phyloP scores from a whole-genome alignment of 257 asterid genomes.

The Knoxia roxburghii region DNA sequence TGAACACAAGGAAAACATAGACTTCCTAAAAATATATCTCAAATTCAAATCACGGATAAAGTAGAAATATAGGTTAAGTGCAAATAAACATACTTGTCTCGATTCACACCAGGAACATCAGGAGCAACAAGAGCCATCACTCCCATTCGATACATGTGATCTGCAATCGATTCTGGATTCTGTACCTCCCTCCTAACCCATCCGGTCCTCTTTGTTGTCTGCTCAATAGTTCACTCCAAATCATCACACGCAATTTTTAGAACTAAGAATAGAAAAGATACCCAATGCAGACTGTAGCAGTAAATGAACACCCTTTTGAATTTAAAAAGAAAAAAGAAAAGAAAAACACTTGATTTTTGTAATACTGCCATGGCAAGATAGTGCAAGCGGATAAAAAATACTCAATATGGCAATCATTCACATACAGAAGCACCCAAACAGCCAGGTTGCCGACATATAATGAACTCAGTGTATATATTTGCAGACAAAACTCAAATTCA shows the following conservation, averaged over 20 bases:
- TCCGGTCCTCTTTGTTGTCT: constrained; percentile 89
- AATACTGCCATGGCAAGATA: no score
- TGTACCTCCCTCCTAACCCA: constrained; percentile 66
- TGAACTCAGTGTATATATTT: not conserved
- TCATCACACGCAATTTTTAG: constrained; percentile 10
- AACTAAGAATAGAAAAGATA: no score
- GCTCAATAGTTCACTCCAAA: constrained; percentile 10
- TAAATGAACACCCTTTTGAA: no score
- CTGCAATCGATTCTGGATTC: constrained; percentile 85
- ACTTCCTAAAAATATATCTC: not conserved
- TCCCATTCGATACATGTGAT: constrained; percentile 98
- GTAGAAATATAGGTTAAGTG: not conserved
- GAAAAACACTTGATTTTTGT: no score
- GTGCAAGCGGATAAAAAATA: not conserved
- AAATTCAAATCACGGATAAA: constrained; percentile 8
- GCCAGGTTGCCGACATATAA: not conserved
- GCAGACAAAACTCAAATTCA: not conserved
- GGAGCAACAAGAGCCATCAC: constrained; percentile 83
- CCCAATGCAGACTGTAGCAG: no score
- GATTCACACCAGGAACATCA: constrained; percentile 79
- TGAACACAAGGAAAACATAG: constrained; percentile 23
- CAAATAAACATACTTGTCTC: constrained; percentile 58
- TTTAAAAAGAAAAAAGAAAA: no score
- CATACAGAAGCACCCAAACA: no score
- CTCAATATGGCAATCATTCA: not conserved